phyloP scores from a whole-genome alignment of 495 filamentous ascomycete genomes.

The Tuber calosporum region DNA sequence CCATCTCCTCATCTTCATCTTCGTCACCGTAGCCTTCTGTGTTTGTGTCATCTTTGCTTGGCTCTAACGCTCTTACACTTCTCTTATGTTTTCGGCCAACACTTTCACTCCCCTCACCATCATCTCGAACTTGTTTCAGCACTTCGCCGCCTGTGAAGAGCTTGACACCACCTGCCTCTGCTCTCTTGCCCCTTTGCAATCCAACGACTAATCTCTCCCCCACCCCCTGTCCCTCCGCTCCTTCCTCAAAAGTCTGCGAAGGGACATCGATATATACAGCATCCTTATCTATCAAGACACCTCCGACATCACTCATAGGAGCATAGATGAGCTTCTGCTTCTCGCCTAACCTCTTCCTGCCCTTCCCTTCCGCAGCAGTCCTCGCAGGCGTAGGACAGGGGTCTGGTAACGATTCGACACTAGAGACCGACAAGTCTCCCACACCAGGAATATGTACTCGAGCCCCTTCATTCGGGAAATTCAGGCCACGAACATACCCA shows the following conservation, averaged over 20 bases:
- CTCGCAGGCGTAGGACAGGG: conserved; percentile 90
- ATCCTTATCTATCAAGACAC: conserved; percentile 75
- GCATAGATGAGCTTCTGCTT: conserved; percentile 94
- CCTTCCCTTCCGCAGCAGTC: conserved; percentile 77
- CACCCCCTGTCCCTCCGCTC: conserved; percentile 63
- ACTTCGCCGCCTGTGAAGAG: conserved; percentile 72
- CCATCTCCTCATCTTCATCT: conserved; percentile 50
- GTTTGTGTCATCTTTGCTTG: conserved; percentile 47
- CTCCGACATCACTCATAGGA: conserved; percentile 95
- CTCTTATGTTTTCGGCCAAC: conserved; percentile 65
- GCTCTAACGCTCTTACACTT: conserved; percentile 56
- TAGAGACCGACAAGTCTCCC: conserved; percentile 80
- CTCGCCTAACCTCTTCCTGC: conserved; percentile 71
- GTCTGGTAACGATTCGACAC: conserved; percentile 80
- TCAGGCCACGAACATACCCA: conserved; percentile 91
- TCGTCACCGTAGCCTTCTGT: conserved; percentile 42
- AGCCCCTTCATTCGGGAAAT: conserved; percentile 79
- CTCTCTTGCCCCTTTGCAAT: conserved; percentile 72
- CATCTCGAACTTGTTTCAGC: conserved; percentile 55
- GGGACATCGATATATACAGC: conserved; percentile 73
- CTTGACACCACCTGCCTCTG: conserved; percentile 76
- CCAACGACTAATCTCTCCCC: conserved; percentile 90
- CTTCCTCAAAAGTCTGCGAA: conserved; percentile 68
- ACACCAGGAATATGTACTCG: conserved; percentile 88
- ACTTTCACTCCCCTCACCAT: conserved; percentile 48